phyloP scores from a whole-genome alignment of 2,329 filamentous ascomycete genomes.

The Fusarium cyanostomum region DNA sequence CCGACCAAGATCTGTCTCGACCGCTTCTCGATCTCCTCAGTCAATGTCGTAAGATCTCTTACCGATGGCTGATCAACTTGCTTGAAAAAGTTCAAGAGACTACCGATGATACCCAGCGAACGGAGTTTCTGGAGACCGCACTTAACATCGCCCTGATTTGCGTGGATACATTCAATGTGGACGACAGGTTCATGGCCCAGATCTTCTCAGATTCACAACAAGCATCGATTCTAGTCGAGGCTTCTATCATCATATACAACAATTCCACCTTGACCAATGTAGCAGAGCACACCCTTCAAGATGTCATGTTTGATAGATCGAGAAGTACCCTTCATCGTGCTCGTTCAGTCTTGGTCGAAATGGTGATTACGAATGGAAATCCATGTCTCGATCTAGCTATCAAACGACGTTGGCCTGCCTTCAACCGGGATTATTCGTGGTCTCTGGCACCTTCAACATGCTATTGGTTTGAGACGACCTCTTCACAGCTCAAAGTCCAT shows the following conservation, averaged over 20 bases:
- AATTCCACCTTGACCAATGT: background rate
- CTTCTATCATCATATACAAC: slow-evolving; percentile 18
- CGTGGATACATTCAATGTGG: slow-evolving; percentile 25
- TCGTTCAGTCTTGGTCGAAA: background rate
- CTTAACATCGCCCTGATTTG: slow-evolving; percentile 23
- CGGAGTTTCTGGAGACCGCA: slow-evolving; percentile 6
- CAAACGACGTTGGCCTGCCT: slow-evolving; percentile 27
- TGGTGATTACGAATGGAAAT: background rate
- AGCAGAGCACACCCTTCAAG: background rate
- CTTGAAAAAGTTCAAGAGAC: slow-evolving; percentile 2
- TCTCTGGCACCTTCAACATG: background rate
- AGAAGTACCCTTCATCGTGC: slow-evolving; percentile 16
- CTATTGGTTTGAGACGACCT: slow-evolving; percentile 24
- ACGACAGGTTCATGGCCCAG: background rate
- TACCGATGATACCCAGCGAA: slow-evolving; percentile 5
- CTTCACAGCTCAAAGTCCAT: background rate
- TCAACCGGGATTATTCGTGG: slow-evolving; percentile 5
- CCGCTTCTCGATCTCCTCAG: background rate
- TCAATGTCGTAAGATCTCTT: slow-evolving; percentile 9
- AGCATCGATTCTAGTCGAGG: slow-evolving; percentile 26
- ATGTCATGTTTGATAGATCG: slow-evolving; percentile 18
- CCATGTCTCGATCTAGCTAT: slow-evolving; percentile 27
- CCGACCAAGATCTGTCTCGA: background rate
- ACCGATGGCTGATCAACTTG: slow-evolving; percentile 20
- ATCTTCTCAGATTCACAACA: slow-evolving; percentile 9